Percentiles rank a stretch among this genome's conserved stretches.
Conservation (phyloP, 148 eudicot species). For the Amaranthus hypochondriacus region DNA sequence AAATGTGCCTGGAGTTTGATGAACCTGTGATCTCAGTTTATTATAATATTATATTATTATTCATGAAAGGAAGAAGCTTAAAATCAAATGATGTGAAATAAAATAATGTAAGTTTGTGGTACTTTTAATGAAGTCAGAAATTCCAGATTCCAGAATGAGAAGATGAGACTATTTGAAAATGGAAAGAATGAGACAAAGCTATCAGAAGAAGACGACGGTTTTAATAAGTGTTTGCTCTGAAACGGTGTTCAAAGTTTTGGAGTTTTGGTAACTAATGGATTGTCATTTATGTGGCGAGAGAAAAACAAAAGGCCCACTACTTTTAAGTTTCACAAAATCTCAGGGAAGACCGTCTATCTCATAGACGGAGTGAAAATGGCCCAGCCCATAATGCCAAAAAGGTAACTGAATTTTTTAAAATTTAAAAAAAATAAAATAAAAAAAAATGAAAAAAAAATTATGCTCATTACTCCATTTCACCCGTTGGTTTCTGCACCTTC, state of each 20-base stretch:
- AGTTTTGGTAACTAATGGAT: constrained; percentile 1
- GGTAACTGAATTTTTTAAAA: too few species aligned
- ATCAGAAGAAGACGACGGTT: constrained; percentile 30
- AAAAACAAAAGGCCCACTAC: too few species aligned
- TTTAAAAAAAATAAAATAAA: too few species aligned
- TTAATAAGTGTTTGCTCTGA: constrained; percentile 17
- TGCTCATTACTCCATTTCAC: too few species aligned
- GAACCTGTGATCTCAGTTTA: neutral
- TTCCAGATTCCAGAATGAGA: neutral
- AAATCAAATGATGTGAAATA: neutral
- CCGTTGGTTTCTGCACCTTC: too few species aligned
- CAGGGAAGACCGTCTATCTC: neutral
- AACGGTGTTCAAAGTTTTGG: constrained; percentile 24
- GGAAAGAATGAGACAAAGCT: constrained; percentile 38
- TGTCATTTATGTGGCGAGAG: neutral
- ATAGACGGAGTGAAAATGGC: neutral
- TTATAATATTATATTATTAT: too few species aligned
- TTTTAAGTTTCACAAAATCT: neutral
- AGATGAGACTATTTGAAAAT: neutral
- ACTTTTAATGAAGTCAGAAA: neutral
- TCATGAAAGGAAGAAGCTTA: neutral
- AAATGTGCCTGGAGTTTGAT: constrained; percentile 18
- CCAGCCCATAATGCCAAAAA: too few species aligned
- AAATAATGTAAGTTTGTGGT: neutral
- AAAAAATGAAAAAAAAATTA: too few species aligned